Conservation (phyloP, 345 rosid genomes). For the Acer saccharum region DNA sequence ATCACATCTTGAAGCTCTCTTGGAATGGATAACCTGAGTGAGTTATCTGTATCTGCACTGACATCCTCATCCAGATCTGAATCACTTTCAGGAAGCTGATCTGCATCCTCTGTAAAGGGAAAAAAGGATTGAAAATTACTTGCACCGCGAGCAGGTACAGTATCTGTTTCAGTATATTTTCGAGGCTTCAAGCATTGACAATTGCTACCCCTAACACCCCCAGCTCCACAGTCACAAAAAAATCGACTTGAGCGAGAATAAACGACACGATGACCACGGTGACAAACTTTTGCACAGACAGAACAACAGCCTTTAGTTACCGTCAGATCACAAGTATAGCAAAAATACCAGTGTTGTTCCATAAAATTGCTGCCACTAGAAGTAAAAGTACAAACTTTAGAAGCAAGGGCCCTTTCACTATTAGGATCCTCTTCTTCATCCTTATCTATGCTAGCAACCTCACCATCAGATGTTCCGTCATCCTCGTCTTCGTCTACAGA, state of each 20-base stretch:
- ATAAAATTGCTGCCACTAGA: conserved; percentile 98
- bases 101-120: conserved; percentile 77
- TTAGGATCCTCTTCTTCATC: conserved; percentile 92
- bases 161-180: conserved; percentile 70
- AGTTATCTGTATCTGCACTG: conserved; percentile 51
- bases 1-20: conserved; percentile 70
- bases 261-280: conserved; percentile 97
- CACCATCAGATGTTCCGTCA: conserved; percentile 99
- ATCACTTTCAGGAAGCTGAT: conserved; percentile 87
- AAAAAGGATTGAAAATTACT: conserved; percentile 71
- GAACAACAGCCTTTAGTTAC: conserved; percentile 99
- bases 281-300: conserved; percentile 98
- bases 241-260: conserved; percentile 96
- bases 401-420: conserved; percentile 89
- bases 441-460: conserved; percentile 92
- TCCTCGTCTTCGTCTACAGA: conserved; percentile 98
- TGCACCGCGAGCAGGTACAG: conserved; percentile 48
- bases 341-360: conserved; percentile 99
- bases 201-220: conserved; percentile 96
- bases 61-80: conserved; percentile 89
- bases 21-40: conserved; percentile 59
- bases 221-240: conserved; percentile 99
- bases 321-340: conserved; percentile 98
- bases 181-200: conserved; percentile 98
- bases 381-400: conserved; percentile 96